A percentile compares a stretch with the other conserved stretches of the same genome.
These are phyloP conservation scores for Xylaria sp. DNA, from an alignment of 495 filamentous ascomycete genomes.

Conservation along the genomic window DNA sequence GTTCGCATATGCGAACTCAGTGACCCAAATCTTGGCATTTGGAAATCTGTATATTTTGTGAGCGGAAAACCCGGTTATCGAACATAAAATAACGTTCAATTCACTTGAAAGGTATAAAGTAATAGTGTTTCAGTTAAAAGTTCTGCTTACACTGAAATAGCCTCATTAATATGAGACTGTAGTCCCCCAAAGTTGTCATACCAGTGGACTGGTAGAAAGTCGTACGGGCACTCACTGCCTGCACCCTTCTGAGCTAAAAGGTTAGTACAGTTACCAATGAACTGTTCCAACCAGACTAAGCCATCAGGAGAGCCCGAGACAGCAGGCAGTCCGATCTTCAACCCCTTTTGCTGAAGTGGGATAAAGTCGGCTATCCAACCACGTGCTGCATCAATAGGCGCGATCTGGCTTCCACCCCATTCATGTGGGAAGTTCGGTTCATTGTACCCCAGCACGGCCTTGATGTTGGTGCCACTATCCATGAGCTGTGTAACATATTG, in stretches of 20 bases:
- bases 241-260: neutral
- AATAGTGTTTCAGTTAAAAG: neutral
- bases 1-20: neutral
- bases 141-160: slow-evolving; percentile 2
- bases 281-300: neutral
- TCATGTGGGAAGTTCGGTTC: neutral
- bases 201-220: slow-evolving; percentile 1
- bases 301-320: neutral
- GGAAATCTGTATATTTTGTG: neutral
- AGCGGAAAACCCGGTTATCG: neutral
- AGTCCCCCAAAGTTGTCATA: slow-evolving; percentile 3
- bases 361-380: neutral
- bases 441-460: neutral
- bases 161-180: slow-evolving; percentile 3
- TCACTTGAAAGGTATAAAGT: neutral
- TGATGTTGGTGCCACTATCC: neutral
- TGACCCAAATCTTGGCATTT: neutral
- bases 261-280: neutral
- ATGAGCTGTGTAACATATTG: neutral
- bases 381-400: neutral
- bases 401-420: neutral
- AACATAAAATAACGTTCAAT: neutral
- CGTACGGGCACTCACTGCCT: neutral
- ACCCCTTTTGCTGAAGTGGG: neutral
- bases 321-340: neutral